Evolutionary conservation across 2,329 filamentous ascomycete genomes (phyloP).

Genomic region (Samsoniella hepiali): DNA sequence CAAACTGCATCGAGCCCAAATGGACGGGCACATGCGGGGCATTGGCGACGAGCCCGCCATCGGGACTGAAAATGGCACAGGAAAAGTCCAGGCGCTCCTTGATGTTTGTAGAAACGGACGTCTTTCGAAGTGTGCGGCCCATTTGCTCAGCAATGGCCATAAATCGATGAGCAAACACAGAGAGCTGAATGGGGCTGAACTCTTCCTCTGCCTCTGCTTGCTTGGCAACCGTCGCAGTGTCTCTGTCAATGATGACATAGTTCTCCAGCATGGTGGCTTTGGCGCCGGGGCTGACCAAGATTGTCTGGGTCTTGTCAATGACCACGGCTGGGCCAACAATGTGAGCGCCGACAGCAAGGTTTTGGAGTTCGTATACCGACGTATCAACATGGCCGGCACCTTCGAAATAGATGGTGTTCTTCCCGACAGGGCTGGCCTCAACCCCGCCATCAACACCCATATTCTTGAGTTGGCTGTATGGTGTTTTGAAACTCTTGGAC

Average conservation of each 20-base stretch:
- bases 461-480: constrained; percentile 23
- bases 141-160: constrained; percentile 85
- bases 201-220: constrained; percentile 22
- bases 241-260: constrained; percentile 35
- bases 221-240: neutral
- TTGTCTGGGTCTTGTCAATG: constrained; percentile 68
- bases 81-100: constrained; percentile 80
- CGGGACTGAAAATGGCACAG: constrained; percentile 73
- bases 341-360: constrained; percentile 20
- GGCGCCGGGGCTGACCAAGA: constrained; percentile 57
- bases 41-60: constrained; percentile 71
- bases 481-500: constrained; percentile 23
- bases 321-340: constrained; percentile 46
- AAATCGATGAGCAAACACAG: constrained; percentile 76
- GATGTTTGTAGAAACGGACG: constrained; percentile 73
- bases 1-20: constrained; percentile 76
- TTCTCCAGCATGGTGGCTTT: constrained; percentile 34
- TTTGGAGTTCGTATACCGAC: constrained; percentile 26
- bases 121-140: constrained; percentile 77
- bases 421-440: constrained; percentile 23
- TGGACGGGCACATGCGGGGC: constrained; percentile 75
- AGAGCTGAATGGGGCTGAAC: constrained; percentile 62
- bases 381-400: constrained; percentile 26
- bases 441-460: constrained; percentile 10
- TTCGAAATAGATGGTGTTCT: constrained; percentile 23